Evolutionary conservation across 345 rosid genomes (phyloP).

Genomic region (Corchorus capsularis): DNA sequence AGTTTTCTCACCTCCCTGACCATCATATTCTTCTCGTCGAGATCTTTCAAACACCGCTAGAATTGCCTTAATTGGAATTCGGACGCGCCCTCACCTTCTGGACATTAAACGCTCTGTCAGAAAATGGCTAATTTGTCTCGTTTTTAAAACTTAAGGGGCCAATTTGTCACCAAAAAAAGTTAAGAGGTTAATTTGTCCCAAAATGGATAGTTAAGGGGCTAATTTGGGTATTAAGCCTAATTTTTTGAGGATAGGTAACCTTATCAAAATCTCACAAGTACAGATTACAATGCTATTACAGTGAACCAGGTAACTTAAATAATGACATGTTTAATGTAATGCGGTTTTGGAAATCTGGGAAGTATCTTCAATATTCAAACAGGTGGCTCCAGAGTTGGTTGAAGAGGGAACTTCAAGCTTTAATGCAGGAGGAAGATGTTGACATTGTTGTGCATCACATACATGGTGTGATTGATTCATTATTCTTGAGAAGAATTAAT

Average conservation of each 20-base stretch:
- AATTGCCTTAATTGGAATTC: too few relatives aligned
- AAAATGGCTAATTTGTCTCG: too few relatives aligned
- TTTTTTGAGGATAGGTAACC: constrained; percentile 55
- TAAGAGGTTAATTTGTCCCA: too few relatives aligned
- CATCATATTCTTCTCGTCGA: too few relatives aligned
- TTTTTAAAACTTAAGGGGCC: too few relatives aligned
- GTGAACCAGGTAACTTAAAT: constrained; percentile 63
- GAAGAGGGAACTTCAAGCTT: constrained; percentile 85
- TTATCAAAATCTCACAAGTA: constrained; percentile 65
- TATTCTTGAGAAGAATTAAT: constrained; percentile 45
- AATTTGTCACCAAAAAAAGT: too few relatives aligned
- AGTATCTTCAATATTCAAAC: constrained; percentile 61
- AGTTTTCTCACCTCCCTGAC: too few relatives aligned
- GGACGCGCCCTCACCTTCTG: too few relatives aligned
- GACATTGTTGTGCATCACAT: constrained; percentile 69
- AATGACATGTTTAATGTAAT: constrained; percentile 43
- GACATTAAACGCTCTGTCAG: too few relatives aligned
- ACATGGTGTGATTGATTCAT: constrained; percentile 67
- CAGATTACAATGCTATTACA: constrained; percentile 71
- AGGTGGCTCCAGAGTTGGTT: constrained; percentile 69
- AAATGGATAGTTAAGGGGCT: too few relatives aligned
- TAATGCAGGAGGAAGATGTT: constrained; percentile 91
- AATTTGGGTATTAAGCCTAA: too few relatives aligned
- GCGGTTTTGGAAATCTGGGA: constrained; percentile 70
- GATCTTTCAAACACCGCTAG: too few relatives aligned